Base-by-base conservation (phyloP, 306 rosid genomes). In the Mucuna pruriens region DNA sequence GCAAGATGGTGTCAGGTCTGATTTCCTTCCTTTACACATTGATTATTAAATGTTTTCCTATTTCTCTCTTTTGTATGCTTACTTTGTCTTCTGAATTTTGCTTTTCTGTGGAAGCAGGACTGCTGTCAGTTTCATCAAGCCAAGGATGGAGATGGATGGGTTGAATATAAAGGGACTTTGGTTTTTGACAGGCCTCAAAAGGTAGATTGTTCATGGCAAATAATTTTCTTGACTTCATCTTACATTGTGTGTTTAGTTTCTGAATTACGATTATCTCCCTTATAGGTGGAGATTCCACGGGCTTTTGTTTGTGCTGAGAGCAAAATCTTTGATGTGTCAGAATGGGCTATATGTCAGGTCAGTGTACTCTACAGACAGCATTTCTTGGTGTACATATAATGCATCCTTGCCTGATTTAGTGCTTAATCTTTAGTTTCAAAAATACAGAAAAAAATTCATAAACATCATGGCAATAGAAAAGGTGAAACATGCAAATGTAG, bases 261-360 rank as follows among this genome's bases (percentile, higher is more conserved):
- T 78, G 22, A 87, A 45, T 20, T 70, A 81, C 69, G 82, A 74
- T 67, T 80, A 26, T 82, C 68, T 71, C 87, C 22, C n/a, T n/a
- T n/a, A 51, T 65, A 96, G 99, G 84, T 92, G 82, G 99, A 94
- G 88, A 94, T 96, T 84, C 99, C 99, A 0, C 91, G 98, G 19
- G 99, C 99, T 77, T 96, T 94, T 55, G 99, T 96, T 73, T 96
- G 99, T 61, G 99, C 99, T 0, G 99, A 94, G 89, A 91, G 98
- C 88, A 94, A 94, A 84, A 88, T 96, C 77, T 96, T 96, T 76
- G 99, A 96, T 68, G 99, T 94, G 76, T 96, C 99, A 3, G 99
- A 96, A 85, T 96, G 99, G 99, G 99, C 98, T 62, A 94, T 90
- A 62, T 96, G 99, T 88, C 99, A 96, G 97, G 99, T 94, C 77